Percentiles rank a stretch among this genome's conserved stretches.
Conservation (phyloP, 2,329 filamentous ascomycete genomes). For the Colletotrichum incanum region DNA sequence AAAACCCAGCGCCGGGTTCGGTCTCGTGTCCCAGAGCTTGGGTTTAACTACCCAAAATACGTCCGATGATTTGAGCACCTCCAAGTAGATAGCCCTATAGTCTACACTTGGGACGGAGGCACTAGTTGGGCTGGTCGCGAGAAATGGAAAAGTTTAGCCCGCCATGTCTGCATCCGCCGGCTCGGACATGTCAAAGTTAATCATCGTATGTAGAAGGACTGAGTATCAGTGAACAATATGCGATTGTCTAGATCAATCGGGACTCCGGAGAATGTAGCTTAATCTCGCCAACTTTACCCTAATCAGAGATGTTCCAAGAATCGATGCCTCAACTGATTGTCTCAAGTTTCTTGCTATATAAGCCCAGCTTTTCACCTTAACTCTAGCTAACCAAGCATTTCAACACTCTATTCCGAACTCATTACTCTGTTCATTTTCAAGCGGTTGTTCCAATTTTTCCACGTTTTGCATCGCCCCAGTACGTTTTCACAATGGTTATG, state of each 20-base stretch:
- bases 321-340: neutral
- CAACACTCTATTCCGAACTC: neutral
- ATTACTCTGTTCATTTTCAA: neutral
- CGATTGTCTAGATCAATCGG: too few relatives aligned
- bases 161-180: neutral
- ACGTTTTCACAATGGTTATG: conserved; percentile 14
- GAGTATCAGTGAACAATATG: neutral
- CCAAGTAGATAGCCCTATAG: too few relatives aligned
- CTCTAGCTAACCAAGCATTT: neutral
- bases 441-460: neutral
- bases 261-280: neutral
- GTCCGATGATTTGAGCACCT: neutral
- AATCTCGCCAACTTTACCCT: neutral
- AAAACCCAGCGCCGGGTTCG: neutral
- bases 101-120: neutral
- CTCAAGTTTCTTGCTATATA: neutral
- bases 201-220: neutral
- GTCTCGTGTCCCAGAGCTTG: neutral
- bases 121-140: too few relatives aligned
- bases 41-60: neutral
- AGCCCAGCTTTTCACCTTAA: neutral
- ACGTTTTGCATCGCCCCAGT: neutral
- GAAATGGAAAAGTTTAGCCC: neutral
- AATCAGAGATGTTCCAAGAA: too few relatives aligned
- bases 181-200: neutral